Evolutionary conservation across 208 protist species (phyloP).

Genomic region (Perkinsela sp.): DNA sequence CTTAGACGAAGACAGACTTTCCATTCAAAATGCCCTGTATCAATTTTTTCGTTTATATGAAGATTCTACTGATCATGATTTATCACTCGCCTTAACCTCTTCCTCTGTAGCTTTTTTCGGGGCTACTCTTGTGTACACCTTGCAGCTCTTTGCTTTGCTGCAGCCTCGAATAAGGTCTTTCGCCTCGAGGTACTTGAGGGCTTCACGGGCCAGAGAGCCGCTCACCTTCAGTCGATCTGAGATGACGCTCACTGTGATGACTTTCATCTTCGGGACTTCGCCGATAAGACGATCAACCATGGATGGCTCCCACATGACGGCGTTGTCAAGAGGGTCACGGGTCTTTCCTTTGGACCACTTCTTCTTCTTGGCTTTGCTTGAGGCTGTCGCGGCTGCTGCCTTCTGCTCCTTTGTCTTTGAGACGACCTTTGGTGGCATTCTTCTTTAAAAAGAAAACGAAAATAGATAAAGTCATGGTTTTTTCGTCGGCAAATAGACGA

Average conservation of each 20-base stretch:
- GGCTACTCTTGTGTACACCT: conserved; percentile 38
- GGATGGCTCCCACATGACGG: conserved; percentile 63
- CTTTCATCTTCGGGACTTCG: conserved; percentile 66
- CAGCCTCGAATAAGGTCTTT: conserved; percentile 43
- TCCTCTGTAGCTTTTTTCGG: conserved; percentile 4
- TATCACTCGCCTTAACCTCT: no score
- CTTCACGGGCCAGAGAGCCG: conserved; percentile 37
- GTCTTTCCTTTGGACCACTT: conserved; percentile 68
- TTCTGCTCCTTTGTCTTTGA: conserved; percentile 1
- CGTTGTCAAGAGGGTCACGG: conserved; percentile 59
- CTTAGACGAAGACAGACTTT: no score
- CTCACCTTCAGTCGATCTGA: conserved; percentile 57
- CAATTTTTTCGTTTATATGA: no score
- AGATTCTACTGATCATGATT: no score
- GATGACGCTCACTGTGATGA: conserved; percentile 62
- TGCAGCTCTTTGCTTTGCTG: conserved; percentile 29
- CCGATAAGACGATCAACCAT: conserved; percentile 38
- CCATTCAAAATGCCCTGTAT: no score
- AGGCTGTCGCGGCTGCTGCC: background rate
- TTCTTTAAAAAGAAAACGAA: background rate
- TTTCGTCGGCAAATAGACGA: no score
- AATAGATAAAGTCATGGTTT: no score
- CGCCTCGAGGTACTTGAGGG: conserved; percentile 51
- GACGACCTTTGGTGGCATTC: background rate
- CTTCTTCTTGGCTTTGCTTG: conserved; percentile 14